A percentile compares a stretch with the other conserved stretches of the same genome.
phyloP scores from a whole-genome alignment of 306 rosid species.

The Vigna unguiculata region DNA sequence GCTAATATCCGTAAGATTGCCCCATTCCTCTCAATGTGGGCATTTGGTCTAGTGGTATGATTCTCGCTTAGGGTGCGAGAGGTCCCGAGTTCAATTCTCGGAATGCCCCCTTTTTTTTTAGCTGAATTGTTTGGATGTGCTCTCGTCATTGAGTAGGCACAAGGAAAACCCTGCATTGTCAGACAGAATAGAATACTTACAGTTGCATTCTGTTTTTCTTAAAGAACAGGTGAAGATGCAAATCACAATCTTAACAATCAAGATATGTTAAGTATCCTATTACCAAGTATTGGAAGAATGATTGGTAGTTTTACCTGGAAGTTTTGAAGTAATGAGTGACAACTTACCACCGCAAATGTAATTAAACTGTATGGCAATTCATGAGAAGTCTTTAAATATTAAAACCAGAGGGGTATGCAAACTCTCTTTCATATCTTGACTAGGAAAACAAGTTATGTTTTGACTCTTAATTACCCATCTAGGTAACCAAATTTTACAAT shows the following conservation, averaged over 20 bases:
- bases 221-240: not conserved
- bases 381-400: too few relatives aligned
- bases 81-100: slow-evolving; percentile 59
- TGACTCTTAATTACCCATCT: not conserved
- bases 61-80: slow-evolving; percentile 79
- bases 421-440: not conserved
- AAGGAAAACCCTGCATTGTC: not conserved
- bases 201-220: too few relatives aligned
- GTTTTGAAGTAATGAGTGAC: not conserved
- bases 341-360: too few relatives aligned
- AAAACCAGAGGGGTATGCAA: not conserved
- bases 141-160: not conserved
- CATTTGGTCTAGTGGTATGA: slow-evolving; percentile 76
- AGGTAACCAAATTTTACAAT: not conserved
- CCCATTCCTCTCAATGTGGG: not conserved
- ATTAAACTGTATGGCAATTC: too few relatives aligned
- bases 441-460: slow-evolving; percentile 19
- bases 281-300: not conserved
- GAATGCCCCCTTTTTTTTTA: slow-evolving; percentile 33
- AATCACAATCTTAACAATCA: not conserved
- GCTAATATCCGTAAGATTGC: too few relatives aligned
- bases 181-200: not conserved
- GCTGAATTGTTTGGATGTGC: not conserved
- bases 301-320: not conserved
- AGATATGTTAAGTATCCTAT: too few relatives aligned